Evolutionary conservation across 2,329 filamentous ascomycete genomes (phyloP).

Genomic region (Curvularia lunata): DNA sequence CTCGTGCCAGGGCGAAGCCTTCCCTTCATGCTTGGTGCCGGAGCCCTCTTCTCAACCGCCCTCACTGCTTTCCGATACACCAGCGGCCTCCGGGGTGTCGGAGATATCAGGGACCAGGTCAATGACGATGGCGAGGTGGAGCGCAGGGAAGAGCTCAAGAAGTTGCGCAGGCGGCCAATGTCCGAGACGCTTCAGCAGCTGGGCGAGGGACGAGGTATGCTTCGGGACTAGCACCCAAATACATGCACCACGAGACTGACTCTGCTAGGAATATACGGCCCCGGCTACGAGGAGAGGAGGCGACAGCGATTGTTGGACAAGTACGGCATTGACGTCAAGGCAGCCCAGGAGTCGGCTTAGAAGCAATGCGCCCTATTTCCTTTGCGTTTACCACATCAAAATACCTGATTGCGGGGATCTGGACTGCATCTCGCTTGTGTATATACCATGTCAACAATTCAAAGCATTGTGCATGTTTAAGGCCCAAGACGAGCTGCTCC

Average conservation of each 20-base stretch:
- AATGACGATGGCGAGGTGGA: conserved; percentile 75
- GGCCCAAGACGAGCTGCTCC: neutral
- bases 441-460: conserved; percentile 25
- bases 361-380: conserved; percentile 25
- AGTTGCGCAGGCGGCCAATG: conserved; percentile 73
- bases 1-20: conserved; percentile 65
- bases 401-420: conserved; percentile 19
- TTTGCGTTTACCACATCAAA: conserved; percentile 28
- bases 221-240: neutral
- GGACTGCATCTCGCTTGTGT: conserved; percentile 21
- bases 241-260: conserved; percentile 24
- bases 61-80: conserved; percentile 73
- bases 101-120: conserved; percentile 57
- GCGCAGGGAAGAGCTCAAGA: conserved; percentile 75
- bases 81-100: conserved; percentile 63
- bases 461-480: neutral
- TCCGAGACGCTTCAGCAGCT: conserved; percentile 82
- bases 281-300: conserved; percentile 85
- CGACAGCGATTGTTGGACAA: conserved; percentile 81
- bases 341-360: conserved; percentile 33
- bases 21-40: conserved; percentile 73
- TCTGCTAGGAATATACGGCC: conserved; percentile 73
- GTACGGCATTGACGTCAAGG: conserved; percentile 79
- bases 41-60: conserved; percentile 62
- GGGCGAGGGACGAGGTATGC: conserved; percentile 84